Percentiles rank a stretch among this genome's conserved stretches.
phyloP scores from a whole-genome alignment of 768 basidiomycete species.

The Rhodosporidiobolus sp. region DNA sequence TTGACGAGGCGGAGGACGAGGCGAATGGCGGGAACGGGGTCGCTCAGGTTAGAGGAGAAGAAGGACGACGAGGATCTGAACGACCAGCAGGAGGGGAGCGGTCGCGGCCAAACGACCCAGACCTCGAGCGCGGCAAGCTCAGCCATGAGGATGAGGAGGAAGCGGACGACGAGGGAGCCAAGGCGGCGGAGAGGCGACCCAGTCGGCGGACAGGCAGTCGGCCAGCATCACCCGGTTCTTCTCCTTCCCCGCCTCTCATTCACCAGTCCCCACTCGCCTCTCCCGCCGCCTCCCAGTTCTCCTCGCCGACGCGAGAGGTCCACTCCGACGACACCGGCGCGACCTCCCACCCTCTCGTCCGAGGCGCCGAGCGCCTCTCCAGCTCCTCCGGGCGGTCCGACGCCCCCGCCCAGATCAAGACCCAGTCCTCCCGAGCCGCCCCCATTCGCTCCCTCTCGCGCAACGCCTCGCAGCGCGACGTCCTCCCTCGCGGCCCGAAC shows the following conservation, averaged over 20 bases:
- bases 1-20: slow-evolving; percentile 10
- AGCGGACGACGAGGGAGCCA: not conserved
- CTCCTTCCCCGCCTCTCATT: not conserved
- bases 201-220: not conserved
- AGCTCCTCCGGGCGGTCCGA: no score
- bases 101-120: not conserved
- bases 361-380: not conserved
- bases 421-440: no score
- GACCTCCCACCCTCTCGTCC: not conserved
- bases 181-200: not conserved
- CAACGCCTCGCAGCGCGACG: not conserved
- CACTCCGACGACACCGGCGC: slow-evolving; percentile 13
- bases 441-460: not conserved
- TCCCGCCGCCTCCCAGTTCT: not conserved
- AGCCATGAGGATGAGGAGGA: not conserved
- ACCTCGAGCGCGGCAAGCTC: slow-evolving; percentile 18
- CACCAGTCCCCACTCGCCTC: not conserved
- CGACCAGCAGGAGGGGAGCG: not conserved
- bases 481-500: not conserved
- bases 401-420: no score
- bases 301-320: not conserved
- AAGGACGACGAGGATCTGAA: not conserved
- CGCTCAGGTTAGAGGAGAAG: not conserved
- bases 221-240: not conserved
- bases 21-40: not conserved